Base-by-base conservation (phyloP, 2,329 filamentous ascomycete species). In the Trichoderma lentiforme region DNA sequence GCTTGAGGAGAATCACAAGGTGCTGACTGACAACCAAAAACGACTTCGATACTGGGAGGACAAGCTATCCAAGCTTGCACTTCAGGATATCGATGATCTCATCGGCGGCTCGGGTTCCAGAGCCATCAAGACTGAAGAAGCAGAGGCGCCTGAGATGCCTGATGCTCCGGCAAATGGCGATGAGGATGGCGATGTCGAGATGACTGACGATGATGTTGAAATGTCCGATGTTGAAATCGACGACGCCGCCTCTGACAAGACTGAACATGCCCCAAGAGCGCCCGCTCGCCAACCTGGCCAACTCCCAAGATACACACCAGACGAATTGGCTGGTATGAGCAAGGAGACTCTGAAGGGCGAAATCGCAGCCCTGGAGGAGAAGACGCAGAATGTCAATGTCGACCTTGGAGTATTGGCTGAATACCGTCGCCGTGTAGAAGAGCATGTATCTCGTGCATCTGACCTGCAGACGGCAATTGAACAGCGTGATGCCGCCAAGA, bases 1-100 rank as follows among this genome's bases (percentile, higher is more conserved):
- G 83, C 90, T 99, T 1, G 96, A 98, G 79, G 95, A 98, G 79
- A 96, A 95, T 80, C 93, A 97, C 75, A 99, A 99, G 83, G 89
- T 91, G 11, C 87, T 98, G 15, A 82, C 84, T 0, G 95, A 98
- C 78, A 97, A 97, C 81, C 91, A 97, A 80, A 95, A 93, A 82
- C 90, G 93, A 73, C 87, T 93, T 53, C 88, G 87, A 47, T 93
- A 97, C 83, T 98, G 95, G 94, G 86, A 94, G 70, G 93, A 97
- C 73, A 98, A 98, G 84, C 85, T 97, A 9, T 86, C 87, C 67
- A 98, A 97, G 84, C 88, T 99, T 30, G 83, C 87, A 3, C 84
- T 98, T 47, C 94, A 98, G 76, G 94, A 95, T 75, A 87, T 97
- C 72, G 90, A 90, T 66, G 92, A 94, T 73, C 84, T 94, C 32